Base-by-base conservation (phyloP, 164 flowering plant genomes). In the Akebia trifoliata region DNA sequence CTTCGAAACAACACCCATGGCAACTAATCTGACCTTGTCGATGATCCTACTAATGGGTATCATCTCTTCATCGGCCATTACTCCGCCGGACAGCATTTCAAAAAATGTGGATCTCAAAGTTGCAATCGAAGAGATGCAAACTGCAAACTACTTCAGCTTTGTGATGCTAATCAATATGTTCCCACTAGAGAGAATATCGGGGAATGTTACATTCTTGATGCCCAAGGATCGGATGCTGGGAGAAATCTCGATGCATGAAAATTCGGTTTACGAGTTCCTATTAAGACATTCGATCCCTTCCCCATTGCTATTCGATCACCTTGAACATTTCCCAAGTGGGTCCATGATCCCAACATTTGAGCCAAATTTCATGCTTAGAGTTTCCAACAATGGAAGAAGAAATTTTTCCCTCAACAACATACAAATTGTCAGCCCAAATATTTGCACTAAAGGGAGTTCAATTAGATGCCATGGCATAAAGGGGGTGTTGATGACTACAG, bases 381-480 rank as follows among this genome's bases (percentile, higher is more conserved):
- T 92, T 15, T 59, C 67, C 18, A 88, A 88, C 72, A 49, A 69
- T 32, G 90, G 96, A 0, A 57, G 81, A 50, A 66, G 58, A 25
- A 73, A 57, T 42, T 80, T 70, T 60, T 75, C 54, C 52, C 75
- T 92, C 28, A 83, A 82, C 72, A 78, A 85, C 57, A 86, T 72
- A 0, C 70, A 63, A 34, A 46, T 92, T 45, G 56, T 73, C 32
- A 83, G 84, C 54, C 93, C 95, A 2, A 79, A 92, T 44, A 67
- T 92, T 17, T 92, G 96, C 66, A 66, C 67, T 5, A 47, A 57
- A 0, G 84, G 86, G n/a, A 64, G 76, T 43, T 69, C 85, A 2
- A 72, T 92, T 53, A 71, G 86, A 42, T 92, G 98, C 63, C 96
- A 92, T 66, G 98, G 96, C 47, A 74, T 92, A n/a, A 82, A 85